Conservation (phyloP, 805 yeast genomes). For the Barnettozyma californica region DNA sequence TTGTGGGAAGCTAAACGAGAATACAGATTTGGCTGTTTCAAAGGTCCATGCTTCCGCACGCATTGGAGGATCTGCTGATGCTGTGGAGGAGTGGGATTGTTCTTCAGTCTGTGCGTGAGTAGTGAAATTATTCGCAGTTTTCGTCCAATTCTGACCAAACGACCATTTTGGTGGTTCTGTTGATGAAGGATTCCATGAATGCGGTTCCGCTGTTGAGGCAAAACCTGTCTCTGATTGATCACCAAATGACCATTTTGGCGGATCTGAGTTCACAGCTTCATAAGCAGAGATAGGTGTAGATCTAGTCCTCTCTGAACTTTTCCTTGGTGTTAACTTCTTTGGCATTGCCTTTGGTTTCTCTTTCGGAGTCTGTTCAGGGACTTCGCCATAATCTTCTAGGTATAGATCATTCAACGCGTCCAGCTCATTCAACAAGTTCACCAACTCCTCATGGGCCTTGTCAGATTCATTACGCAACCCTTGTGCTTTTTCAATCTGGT, state of each 20-base stretch:
- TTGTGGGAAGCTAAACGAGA: not conserved
- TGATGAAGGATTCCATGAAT: not conserved
- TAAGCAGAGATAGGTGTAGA: not conserved
- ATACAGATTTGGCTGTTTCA: not conserved
- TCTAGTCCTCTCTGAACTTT: not conserved
- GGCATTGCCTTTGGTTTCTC: not conserved
- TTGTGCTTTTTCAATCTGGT: slow-evolving; percentile 3
- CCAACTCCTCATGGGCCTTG: slow-evolving; percentile 3
- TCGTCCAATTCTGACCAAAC: not conserved
- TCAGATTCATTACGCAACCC: slow-evolving; percentile 4
- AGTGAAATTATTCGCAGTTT: not conserved
- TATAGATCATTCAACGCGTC: slow-evolving; percentile 2
- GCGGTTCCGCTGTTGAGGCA: not conserved
- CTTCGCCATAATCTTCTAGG: slow-evolving; percentile 5
- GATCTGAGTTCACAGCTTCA: not conserved
- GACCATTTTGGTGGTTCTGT: not conserved
- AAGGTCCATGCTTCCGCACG: not conserved
- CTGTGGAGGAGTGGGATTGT: not conserved
- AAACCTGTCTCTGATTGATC: not conserved
- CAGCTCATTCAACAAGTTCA: slow-evolving; percentile 6
- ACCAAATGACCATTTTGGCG: not conserved
- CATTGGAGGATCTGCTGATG: not conserved
- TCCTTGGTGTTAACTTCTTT: not conserved
- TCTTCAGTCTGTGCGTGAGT: not conserved
- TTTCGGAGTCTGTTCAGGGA: not conserved